Percentiles rank a stretch among this genome's conserved stretches.
phyloP scores from a whole-genome alignment of 2,329 filamentous ascomycete genomes.

The Thielaviopsis euricoi region DNA sequence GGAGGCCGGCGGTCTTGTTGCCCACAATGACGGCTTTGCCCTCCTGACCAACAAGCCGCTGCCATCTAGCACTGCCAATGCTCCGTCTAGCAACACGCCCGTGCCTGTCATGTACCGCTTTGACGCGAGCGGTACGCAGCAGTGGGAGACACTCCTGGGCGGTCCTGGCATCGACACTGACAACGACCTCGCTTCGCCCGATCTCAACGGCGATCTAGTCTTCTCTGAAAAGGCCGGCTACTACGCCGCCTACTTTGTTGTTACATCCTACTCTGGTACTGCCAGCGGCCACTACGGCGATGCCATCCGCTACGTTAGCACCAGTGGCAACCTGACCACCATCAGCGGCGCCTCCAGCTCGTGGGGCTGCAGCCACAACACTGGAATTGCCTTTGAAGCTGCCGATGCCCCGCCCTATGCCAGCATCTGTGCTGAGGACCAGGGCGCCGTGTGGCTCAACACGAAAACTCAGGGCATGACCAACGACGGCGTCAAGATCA shows the following conservation, averaged over 20 bases:
- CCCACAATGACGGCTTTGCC: constrained; percentile 48
- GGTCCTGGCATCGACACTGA: constrained; percentile 34
- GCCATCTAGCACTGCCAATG: constrained; percentile 31
- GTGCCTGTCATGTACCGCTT: constrained; percentile 44
- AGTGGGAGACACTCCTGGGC: constrained; percentile 42
- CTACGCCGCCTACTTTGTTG: constrained; percentile 46
- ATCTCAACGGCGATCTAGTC: constrained; percentile 46
- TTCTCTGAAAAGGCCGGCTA: constrained; percentile 37
- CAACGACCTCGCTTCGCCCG: constrained; percentile 34
- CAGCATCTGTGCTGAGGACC: constrained; percentile 43
- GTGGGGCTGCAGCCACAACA: constrained; percentile 50
- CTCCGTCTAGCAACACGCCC: constrained; percentile 19
- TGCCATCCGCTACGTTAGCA: constrained; percentile 26
- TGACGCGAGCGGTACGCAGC: constrained; percentile 31
- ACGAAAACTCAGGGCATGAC: constrained; percentile 40
- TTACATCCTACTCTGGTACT: constrained; percentile 38
- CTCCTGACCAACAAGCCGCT: constrained; percentile 41
- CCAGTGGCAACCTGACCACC: constrained; percentile 32
- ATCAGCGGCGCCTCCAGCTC: constrained; percentile 36
- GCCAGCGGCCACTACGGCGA: constrained; percentile 43
- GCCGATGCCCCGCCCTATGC: constrained; percentile 41
- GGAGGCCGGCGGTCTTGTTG: constrained; percentile 44
- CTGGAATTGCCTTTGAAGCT: constrained; percentile 45
- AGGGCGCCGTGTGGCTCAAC: constrained; percentile 48
- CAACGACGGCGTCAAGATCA: constrained; percentile 37